Percentiles rank a stretch among this genome's conserved stretches.
These are phyloP conservation scores for Cardamine resedifolia DNA, from an alignment of 345 rosid genomes.

Conservation along the genomic window DNA sequence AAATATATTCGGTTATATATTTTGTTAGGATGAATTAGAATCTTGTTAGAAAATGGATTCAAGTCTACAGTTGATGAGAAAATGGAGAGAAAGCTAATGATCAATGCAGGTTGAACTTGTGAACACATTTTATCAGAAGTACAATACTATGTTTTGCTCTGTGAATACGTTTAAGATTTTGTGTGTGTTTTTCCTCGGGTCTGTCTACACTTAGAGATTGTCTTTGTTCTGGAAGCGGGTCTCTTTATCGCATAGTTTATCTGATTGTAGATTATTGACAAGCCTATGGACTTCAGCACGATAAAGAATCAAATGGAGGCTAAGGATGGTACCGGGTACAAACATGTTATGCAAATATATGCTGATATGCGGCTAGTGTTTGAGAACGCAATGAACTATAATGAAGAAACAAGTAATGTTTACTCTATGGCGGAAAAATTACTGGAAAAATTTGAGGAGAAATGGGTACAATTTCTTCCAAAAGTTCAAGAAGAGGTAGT, in stretches of 20 bases:
- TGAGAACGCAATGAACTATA: constrained; percentile 94
- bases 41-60: not conserved
- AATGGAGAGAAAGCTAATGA: constrained; percentile 13
- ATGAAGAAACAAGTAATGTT: constrained; percentile 68
- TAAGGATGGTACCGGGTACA: constrained; percentile 77
- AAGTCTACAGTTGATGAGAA: constrained; percentile 9
- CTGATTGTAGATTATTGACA: constrained; percentile 62
- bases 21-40: not conserved
- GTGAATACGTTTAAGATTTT: not conserved
- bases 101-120: constrained; percentile 13
- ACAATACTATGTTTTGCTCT: constrained; percentile 4
- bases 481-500: constrained; percentile 81
- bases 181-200: not conserved
- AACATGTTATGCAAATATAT: constrained; percentile 71
- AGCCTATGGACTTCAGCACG: constrained; percentile 94
- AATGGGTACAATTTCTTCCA: constrained; percentile 75
- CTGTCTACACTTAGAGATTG: too few species aligned
- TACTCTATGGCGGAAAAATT: constrained; percentile 82
- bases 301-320: constrained; percentile 90
- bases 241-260: constrained; percentile 11
- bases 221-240: constrained; percentile 1
- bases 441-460: constrained; percentile 83
- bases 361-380: constrained; percentile 83
- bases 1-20: not conserved
- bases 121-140: not conserved